Evolutionary conservation across 1,284 basidiomycete genomes (phyloP), one percentile per base, ranked within the genome.

Genomic region (Inonotus obliquus): DNA sequence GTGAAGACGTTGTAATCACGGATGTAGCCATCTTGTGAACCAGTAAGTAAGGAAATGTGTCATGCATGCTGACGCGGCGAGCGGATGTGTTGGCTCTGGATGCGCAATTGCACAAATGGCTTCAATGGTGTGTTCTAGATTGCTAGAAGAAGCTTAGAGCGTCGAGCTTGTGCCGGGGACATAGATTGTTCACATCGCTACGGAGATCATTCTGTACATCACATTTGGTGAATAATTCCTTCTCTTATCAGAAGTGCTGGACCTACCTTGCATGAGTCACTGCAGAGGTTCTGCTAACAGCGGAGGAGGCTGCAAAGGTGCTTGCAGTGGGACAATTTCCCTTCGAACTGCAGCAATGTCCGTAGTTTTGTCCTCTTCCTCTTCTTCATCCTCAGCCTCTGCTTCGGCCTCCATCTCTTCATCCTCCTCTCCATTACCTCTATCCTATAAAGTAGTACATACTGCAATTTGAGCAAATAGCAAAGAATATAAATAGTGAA

Each of bases 1-100:
- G 89, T 75, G 74, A 93, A 96, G 57, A 96, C 84, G 73, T 98
- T 94, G 76, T 97, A 98, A 74, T 93, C 86, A 45, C 96, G 86
- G 51, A 98, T 89, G 69, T 94, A 95, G 11, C 96, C 96, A 73
- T 98, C 96, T 64, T 95, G 89, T 10, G 92, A 93, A 45, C 95
- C 96, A 4, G 94, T 94, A n/a, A 4, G 94, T 94, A 53, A 98
- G 75, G 13, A 98, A 79, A 70, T 96, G 93, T 27, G 90, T 86
- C 80, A 94, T 87, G 73, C 96, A 97, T n/a, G 84, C 75, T 0
- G 92, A 92, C 3, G 91, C 79, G 1, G 94, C 88, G 23, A 98
- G 83, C 13, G 91, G 82, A 74, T 97, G 92, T 0, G 93, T 94
- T 2, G 94, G 88, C 2, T 84, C 84, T 1, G 93, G 92, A 67